Base-by-base conservation (phyloP, 345 rosid species). In the Citrus australasica region DNA sequence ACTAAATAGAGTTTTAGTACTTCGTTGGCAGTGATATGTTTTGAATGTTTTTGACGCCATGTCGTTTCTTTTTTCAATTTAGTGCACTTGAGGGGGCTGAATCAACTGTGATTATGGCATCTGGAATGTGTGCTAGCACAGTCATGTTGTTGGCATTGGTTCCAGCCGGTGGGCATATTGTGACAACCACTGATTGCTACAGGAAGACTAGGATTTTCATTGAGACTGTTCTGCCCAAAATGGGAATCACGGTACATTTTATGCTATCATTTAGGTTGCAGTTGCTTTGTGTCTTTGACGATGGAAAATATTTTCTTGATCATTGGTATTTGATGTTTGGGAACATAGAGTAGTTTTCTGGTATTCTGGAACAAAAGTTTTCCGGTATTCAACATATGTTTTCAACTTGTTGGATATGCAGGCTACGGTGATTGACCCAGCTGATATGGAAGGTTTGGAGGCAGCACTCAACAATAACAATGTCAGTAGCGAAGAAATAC, bases 11-110 rank as follows among this genome's bases (percentile, higher is more conserved):
- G 9, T 75, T 71, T 48, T 28, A 13, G 4, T 63, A 30, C 22
- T 30, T 27, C 42, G 67, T 17, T 75, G 24, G 60, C 30, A 25
- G 25, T 40, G 56, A 3, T 82, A 48, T 51, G 64, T 2, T 78
- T 61, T 32, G 9, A 30, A 71, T 77, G 22, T 13, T 75, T 79
- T 74, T 28, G n/a, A 65, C 58, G 38, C 37, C 21, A 48, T 74
- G 6, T 8, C 8, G 22, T 48, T 30, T 69, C 27, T 61, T 24
- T 38, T 77, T 75, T 80, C 68, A 32, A 62, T 80, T 59, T 63
- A 96, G 99, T 90, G 97, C 95, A 16, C 97, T 96, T 74, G 99
- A 96, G 82, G 97, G 98, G 67, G 94, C 98, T 60, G 98, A 94
- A 83, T 92, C 99, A 28, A 96, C 99, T 16, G 79, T 96, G 87